Percentiles rank a stretch among this genome's conserved stretches.
Conservation (phyloP, 495 filamentous ascomycete species). For the Filosporella fistucella region DNA sequence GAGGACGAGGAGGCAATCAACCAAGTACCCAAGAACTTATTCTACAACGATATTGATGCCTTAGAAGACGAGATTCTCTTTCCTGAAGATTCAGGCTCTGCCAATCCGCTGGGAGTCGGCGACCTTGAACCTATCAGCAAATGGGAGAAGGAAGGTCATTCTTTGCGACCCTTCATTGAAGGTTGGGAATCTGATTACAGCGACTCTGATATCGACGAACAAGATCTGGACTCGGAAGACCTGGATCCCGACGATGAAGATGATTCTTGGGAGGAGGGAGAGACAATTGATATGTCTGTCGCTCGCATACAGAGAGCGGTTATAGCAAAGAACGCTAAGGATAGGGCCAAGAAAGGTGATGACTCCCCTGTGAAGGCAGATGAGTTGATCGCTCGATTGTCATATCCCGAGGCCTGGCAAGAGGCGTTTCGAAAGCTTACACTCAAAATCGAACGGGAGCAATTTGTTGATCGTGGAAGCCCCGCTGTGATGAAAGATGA, state of each 20-base stretch:
- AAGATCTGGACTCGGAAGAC: too few species aligned
- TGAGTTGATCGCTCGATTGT: too few species aligned
- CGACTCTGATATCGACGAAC: conserved; percentile 7
- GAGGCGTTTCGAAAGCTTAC: neutral
- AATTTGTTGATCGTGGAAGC: too few species aligned
- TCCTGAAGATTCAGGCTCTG: conserved; percentile 30
- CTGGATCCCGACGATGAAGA: conserved; percentile 17
- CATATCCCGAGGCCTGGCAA: neutral
- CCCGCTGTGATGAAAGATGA: conserved; percentile 18
- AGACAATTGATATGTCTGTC: too few species aligned
- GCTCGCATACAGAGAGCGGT: too few species aligned
- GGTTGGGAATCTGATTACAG: conserved; percentile 23
- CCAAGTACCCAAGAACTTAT: conserved; percentile 20
- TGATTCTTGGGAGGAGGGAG: conserved; percentile 1
- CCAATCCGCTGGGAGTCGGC: conserved; percentile 27
- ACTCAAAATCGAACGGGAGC: neutral
- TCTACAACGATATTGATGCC: conserved; percentile 41
- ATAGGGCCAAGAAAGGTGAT: too few species aligned
- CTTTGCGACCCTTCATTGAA: conserved; percentile 24
- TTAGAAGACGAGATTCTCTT: conserved; percentile 43
- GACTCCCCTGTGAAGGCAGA: too few species aligned
- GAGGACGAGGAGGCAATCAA: conserved; percentile 4
- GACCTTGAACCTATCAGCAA: conserved; percentile 32
- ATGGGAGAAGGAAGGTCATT: conserved; percentile 26
- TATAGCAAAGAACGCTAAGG: too few species aligned